Evolutionary conservation across 2,329 filamentous ascomycete genomes (phyloP), one percentile per base, ranked within the genome.

Genomic region (Colletotrichum spinosum): DNA sequence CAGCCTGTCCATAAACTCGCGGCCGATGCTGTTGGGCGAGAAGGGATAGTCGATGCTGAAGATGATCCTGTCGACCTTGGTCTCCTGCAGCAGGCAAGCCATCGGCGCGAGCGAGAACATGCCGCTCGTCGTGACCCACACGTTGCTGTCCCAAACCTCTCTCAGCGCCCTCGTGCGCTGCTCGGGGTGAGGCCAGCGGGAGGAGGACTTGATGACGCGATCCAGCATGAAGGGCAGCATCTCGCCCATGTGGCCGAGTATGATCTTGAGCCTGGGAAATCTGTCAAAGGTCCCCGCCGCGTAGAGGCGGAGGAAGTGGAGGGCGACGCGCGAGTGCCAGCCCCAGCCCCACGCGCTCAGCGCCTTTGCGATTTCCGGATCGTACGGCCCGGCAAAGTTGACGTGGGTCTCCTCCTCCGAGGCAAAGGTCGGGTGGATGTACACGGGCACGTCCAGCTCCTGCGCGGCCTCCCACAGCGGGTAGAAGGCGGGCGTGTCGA

Each of bases 11-110:
- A 88, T 75, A 67, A 84, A 86, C 9, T 74, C 75, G 39, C 77
- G 72, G 0, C 85, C 86, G 11, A 80, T 79, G 55, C 81, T 79
- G 63, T 82, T 86, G 42, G 74, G 75, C 41, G 79, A 79, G 55
- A 88, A 87, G 0, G 86, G 87, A 68, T 87, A 88, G 69, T 88
- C 86, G 5, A 87, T 81, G 63, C 83, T 86, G 68, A 84, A 88
- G 70, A 89, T 61, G 3, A 89, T 78, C 13, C 78, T 77, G 37
- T 87, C 83, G 15, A 80, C 76, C 34, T 75, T 78, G 1, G 80
- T 85, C 8, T 80, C 81, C 60, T 79, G 69, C 48, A 83, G 57
- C 9, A 84, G 70, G 53, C 76, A 80, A 2, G 78, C 78, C 75
- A 88, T 70, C 5, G 80, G 82, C 60, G 75, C 78, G 13, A 87